Percentiles rank a stretch among this genome's conserved stretches.
Evolutionary conservation across 345 rosid genomes (phyloP).

Genomic region (Carallia brachiata): DNA sequence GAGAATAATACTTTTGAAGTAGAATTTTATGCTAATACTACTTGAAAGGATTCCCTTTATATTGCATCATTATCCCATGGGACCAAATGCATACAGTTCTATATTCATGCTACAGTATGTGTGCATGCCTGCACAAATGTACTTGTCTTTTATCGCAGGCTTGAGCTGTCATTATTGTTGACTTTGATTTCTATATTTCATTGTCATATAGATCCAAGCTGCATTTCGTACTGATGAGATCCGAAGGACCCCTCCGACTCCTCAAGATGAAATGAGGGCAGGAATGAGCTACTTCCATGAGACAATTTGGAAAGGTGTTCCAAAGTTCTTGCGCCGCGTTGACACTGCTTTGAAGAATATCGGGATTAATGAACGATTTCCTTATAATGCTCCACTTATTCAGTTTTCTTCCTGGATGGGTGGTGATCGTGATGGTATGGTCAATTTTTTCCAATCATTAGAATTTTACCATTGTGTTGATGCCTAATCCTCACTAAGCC

Average conservation of each 20-base stretch:
- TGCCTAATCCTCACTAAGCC: too few species aligned
- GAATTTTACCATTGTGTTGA: too few species aligned
- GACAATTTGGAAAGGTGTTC: constrained; percentile 98
- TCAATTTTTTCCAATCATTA: too few species aligned
- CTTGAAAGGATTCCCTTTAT: too few species aligned
- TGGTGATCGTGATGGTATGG: constrained; percentile 95
- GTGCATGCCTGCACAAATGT: too few species aligned
- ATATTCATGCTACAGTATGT: too few species aligned
- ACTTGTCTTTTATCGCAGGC: too few species aligned
- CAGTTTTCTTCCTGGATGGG: constrained; percentile 99
- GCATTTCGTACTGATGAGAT: constrained; percentile 99
- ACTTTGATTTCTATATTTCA: not conserved
- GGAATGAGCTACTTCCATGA: constrained; percentile 99
- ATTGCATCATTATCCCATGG: too few species aligned
- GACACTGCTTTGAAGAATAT: constrained; percentile 98
- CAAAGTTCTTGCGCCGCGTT: constrained; percentile 94
- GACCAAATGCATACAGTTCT: too few species aligned
- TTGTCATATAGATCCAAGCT: constrained; percentile 79
- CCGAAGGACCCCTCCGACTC: constrained; percentile 94
- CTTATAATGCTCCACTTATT: constrained; percentile 95
- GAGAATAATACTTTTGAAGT: too few species aligned
- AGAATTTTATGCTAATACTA: too few species aligned
- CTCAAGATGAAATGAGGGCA: constrained; percentile 99
- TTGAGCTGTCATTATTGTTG: too few species aligned
- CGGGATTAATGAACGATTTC: constrained; percentile 87